Percentiles rank a stretch among this genome's conserved stretches.
Conservation (phyloP, 495 filamentous ascomycete species). For the Chaetomidium leptoderma region DNA sequence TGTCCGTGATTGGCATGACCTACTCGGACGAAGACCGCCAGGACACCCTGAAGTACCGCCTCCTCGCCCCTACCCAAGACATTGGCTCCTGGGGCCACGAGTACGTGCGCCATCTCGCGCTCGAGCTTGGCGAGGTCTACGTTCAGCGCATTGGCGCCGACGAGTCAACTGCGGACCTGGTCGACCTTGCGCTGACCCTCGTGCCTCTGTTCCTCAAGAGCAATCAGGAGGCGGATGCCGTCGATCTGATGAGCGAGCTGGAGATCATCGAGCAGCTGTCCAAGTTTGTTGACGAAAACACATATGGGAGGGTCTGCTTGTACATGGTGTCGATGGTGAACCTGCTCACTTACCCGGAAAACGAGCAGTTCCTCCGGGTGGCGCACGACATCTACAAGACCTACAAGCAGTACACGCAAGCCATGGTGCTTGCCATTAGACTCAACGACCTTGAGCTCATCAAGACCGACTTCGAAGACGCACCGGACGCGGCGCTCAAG, state of each 20-base stretch:
- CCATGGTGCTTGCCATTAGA: slow-evolving; percentile 88
- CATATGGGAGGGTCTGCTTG: slow-evolving; percentile 85
- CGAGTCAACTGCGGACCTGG: slow-evolving; percentile 64
- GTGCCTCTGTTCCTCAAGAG: slow-evolving; percentile 95
- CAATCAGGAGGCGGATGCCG: slow-evolving; percentile 96
- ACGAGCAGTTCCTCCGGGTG: slow-evolving; percentile 85
- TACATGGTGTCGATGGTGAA: slow-evolving; percentile 99
- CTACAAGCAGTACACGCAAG: slow-evolving; percentile 87
- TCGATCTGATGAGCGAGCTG: slow-evolving; percentile 92
- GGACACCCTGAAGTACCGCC: slow-evolving; percentile 91
- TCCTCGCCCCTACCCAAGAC: slow-evolving; percentile 84
- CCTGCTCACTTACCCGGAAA: slow-evolving; percentile 93
- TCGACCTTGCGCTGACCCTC: slow-evolving; percentile 73
- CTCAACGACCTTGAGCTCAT: slow-evolving; percentile 84
- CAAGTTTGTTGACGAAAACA: slow-evolving; percentile 86
- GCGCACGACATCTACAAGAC: slow-evolving; percentile 88
- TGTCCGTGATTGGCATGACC: slow-evolving; percentile 98
- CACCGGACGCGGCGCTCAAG: slow-evolving; percentile 74
- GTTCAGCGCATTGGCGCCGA: slow-evolving; percentile 61
- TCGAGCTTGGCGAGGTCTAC: slow-evolving; percentile 95
- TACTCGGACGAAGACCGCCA: slow-evolving; percentile 94
- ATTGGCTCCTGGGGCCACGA: slow-evolving; percentile 98
- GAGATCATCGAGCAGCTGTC: slow-evolving; percentile 95
- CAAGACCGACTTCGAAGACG: slow-evolving; percentile 69
- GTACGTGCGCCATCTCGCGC: slow-evolving; percentile 90